Base-by-base conservation (phyloP, 257 asterid genomes). In the Solanum dulcamara region DNA sequence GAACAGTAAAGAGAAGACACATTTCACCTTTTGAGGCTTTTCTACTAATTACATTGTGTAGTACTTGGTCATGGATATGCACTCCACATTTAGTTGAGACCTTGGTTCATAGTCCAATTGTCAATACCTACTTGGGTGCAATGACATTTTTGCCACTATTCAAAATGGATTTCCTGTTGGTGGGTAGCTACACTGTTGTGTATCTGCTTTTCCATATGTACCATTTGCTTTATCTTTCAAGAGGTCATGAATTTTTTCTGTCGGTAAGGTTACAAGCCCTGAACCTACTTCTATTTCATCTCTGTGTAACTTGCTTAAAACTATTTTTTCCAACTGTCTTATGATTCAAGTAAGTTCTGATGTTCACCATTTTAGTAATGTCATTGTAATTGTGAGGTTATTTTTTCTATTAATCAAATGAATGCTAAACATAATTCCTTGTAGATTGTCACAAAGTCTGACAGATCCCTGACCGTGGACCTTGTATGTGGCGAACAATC, bases 401-500 rank as follows among this genome's bases (percentile, higher is more conserved):
- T 48, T 48, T 79, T 50, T 32, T 30, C 26, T 79, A 30, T 48
- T 79, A 30, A 48, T 30, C 11, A 20, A 48, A 11, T 48, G 20
- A 50, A 2, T 9, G 44, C 2, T 79, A 28, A 77, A 48, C 83
- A 79, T 46, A 46, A 42, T 74, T 85, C 66, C 83, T 42, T 91
- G 87, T 90, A 97, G 99, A 88, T 97, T 68, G 93, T 92, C 81
- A 90, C 98, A 20, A 97, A 92, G 87, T 62, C 91, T 38, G 90
- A 89, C 89, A 86, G 91, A 91, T 86, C 88, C 10, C 66, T 94
- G 90, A 94, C 92, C 80, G 85, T 97, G 84, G 93, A 93, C 89
- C 97, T 97, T 84, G 86, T 84, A 57, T 83, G 85, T 84, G 88
- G 91, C 70, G 93, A 89, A 81, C 87, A 84, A 55, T 83, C 86